phyloP scores from a whole-genome alignment of 768 basidiomycete species.

The Clitopilus hobsonii region DNA sequence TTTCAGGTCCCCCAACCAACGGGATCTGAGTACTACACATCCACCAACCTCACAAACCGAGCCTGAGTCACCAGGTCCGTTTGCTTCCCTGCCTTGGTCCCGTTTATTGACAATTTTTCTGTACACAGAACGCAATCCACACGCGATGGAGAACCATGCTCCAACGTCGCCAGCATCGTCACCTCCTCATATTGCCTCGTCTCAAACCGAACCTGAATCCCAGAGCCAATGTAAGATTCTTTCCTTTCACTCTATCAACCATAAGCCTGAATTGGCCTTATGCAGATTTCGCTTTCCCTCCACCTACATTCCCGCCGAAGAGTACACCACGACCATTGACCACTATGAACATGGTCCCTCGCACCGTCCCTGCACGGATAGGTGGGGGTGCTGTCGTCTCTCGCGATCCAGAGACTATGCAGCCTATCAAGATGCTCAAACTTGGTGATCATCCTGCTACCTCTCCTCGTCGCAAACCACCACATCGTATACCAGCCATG shows the following conservation, averaged over 20 bases:
- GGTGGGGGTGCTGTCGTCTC: conserved; percentile 9
- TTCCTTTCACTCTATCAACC: neutral
- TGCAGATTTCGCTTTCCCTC: conserved; percentile 9
- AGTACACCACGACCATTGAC: conserved; percentile 6
- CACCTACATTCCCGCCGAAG: conserved; percentile 8
- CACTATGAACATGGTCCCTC: neutral
- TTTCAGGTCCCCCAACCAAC: neutral
- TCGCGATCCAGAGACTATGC: conserved; percentile 8
- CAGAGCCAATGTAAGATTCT: conserved; percentile 12
- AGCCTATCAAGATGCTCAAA: conserved; percentile 11
- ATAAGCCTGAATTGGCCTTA: too few species aligned
- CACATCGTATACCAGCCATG: neutral
- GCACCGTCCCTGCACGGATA: neutral
- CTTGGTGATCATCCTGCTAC: conserved; percentile 4
- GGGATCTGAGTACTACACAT: neutral
- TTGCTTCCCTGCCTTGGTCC: neutral
- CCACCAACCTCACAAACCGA: neutral
- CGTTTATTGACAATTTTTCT: neutral
- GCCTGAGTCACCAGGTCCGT: neutral
- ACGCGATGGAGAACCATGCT: neutral
- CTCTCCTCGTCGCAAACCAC: neutral
- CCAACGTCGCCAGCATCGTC: conserved; percentile 1
- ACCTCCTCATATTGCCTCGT: conserved; percentile 7
- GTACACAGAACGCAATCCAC: neutral
- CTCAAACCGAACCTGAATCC: conserved; percentile 16